Evolutionary conservation across 2,329 filamentous ascomycete genomes (phyloP).

Genomic region (Pseudocercospora eumusae): DNA sequence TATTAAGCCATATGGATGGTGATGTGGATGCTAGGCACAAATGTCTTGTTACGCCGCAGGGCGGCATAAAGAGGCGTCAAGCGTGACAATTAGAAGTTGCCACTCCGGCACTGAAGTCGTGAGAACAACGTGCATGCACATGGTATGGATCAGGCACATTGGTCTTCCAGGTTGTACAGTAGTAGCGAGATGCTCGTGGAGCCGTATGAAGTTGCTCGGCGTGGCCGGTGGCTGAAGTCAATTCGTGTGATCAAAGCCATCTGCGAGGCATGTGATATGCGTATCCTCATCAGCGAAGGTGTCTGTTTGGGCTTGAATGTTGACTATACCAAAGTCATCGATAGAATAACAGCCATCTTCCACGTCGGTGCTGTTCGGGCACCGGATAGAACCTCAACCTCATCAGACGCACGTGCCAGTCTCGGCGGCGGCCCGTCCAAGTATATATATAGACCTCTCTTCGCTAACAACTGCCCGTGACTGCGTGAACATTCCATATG

Average conservation of each 20-base stretch:
- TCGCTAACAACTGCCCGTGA: neutral
- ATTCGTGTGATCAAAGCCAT: slow-evolving; percentile 1
- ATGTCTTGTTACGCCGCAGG: neutral
- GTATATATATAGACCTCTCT: too few species aligned
- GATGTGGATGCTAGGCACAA: neutral
- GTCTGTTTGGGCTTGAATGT: too few species aligned
- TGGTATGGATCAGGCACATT: too few species aligned
- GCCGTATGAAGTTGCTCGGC: neutral
- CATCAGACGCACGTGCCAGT: neutral
- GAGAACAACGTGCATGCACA: too few species aligned
- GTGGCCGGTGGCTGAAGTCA: slow-evolving; percentile 1
- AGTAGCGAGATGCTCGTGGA: neutral
- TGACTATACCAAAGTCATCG: too few species aligned
- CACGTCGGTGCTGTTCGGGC: too few species aligned
- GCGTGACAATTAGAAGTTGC: too few species aligned
- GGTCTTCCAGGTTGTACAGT: too few species aligned
- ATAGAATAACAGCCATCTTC: too few species aligned
- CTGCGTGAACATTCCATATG: neutral
- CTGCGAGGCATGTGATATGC: neutral
- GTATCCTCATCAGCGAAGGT: neutral
- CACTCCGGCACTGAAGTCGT: too few species aligned
- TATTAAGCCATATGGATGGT: neutral
- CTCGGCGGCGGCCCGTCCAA: neutral
- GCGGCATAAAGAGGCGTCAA: neutral
- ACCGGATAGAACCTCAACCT: too few species aligned